A percentile compares a stretch with the other conserved stretches of the same genome.
These are phyloP conservation scores for Psilocybe mexicana DNA, from an alignment of 1,284 basidiomycete species.

Conservation along the genomic window DNA sequence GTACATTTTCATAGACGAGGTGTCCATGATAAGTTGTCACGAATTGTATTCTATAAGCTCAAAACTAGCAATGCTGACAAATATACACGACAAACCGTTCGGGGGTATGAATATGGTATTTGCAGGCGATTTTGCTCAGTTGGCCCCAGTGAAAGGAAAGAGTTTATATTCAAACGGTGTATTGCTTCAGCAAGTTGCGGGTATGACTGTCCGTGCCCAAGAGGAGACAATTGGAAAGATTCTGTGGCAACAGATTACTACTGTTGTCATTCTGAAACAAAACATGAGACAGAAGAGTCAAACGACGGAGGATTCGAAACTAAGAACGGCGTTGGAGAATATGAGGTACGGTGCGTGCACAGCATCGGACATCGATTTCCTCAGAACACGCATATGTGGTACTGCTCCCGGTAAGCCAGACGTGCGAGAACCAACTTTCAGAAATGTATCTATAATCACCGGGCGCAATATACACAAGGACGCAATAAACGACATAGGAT, in stretches of 20 bases:
- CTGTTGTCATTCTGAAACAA: constrained; percentile 11
- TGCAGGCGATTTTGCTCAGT: constrained; percentile 8
- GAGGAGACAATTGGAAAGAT: constrained; percentile 11
- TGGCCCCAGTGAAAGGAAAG: neutral
- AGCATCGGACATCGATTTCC: neutral
- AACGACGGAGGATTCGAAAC: neutral
- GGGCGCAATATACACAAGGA: constrained; percentile 32
- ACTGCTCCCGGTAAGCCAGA: neutral
- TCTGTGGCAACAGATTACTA: constrained; percentile 17
- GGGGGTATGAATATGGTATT: constrained; percentile 5
- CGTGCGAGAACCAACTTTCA: constrained; percentile 20
- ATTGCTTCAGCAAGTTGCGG: neutral
- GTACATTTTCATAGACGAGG: constrained; percentile 39
- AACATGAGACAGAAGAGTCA: constrained; percentile 16
- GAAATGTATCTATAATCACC: constrained; percentile 35
- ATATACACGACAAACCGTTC: constrained; percentile 6
- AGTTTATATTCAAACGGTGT: neutral
- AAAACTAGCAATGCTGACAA: constrained; percentile 7
- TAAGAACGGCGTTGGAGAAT: constrained; percentile 15
- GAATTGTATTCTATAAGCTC: constrained; percentile 26
- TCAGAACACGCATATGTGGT: neutral
- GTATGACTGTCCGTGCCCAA: constrained; percentile 4
- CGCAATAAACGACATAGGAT: constrained; percentile 29
- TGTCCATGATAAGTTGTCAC: constrained; percentile 36
- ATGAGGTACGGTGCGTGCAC: constrained; percentile 16